phyloP scores from a whole-genome alignment of 169 alveolate genomes.

The Neospora caninum region DNA sequence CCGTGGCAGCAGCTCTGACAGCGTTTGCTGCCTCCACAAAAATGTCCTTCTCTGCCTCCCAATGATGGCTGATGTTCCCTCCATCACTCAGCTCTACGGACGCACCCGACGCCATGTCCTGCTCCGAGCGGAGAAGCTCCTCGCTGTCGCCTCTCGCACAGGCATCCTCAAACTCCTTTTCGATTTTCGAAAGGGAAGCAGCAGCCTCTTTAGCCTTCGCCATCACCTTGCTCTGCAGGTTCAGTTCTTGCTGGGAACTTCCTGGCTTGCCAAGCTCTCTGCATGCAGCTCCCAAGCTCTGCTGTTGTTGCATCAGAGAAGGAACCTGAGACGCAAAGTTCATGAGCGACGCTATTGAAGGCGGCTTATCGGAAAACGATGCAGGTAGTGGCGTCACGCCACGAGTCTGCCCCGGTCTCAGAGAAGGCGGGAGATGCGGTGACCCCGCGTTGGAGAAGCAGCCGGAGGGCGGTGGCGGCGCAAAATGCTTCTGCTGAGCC shows the following conservation, averaged over 20 bases:
- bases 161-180: not conserved
- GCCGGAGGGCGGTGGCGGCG: slow-evolving; percentile 9
- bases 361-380: slow-evolving; percentile 12
- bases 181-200: not conserved
- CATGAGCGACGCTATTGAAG: not conserved
- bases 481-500: slow-evolving; percentile 1
- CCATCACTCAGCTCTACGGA: not conserved
- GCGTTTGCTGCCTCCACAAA: not conserved
- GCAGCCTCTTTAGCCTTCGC: slow-evolving; percentile 1
- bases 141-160: not conserved
- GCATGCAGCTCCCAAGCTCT: slow-evolving; percentile 26
- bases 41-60: not conserved
- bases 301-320: not conserved
- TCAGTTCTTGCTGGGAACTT: not conserved
- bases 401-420: not conserved
- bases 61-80: not conserved
- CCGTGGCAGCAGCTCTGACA: not conserved
- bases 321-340: slow-evolving; percentile 19
- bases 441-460: not conserved
- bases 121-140: not conserved
- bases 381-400: slow-evolving; percentile 18
- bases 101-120: not conserved
- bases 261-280: slow-evolving; percentile 1
- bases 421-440: not conserved
- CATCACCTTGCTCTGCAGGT: not conserved